Evolutionary conservation across 2,329 filamentous ascomycete species (phyloP).

Genomic region (Colletotrichum limetticola): DNA sequence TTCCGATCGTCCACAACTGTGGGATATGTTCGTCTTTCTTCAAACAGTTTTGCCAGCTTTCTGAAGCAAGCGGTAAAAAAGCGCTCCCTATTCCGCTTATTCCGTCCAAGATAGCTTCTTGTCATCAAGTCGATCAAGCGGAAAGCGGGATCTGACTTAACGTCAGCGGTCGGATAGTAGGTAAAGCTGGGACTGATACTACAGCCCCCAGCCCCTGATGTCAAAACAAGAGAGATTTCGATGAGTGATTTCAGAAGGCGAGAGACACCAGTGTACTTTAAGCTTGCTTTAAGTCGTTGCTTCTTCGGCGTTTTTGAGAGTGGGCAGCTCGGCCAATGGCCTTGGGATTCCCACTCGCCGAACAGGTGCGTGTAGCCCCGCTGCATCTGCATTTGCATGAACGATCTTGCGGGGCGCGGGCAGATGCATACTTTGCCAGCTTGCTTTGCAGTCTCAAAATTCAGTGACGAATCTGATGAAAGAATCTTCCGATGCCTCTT

Average conservation of each 20-base stretch:
- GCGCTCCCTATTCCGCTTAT: too few species aligned
- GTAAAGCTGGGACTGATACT: not conserved
- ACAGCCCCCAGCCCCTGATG: not conserved
- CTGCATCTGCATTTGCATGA: not conserved
- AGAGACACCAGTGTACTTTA: not conserved
- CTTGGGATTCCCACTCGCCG: not conserved
- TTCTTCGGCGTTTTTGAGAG: not conserved
- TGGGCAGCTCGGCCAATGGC: not conserved
- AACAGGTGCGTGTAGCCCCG: not conserved
- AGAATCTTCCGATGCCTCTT: too few species aligned
- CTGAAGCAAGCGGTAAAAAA: not conserved
- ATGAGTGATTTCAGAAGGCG: not conserved
- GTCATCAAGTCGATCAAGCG: not conserved
- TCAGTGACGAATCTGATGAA: too few species aligned
- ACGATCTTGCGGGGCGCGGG: not conserved
- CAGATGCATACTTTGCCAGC: not conserved
- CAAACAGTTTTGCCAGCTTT: not conserved
- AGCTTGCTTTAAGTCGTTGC: not conserved
- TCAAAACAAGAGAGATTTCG: not conserved
- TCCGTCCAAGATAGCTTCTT: too few species aligned
- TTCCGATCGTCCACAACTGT: not conserved
- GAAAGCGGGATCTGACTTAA: not conserved
- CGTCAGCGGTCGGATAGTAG: not conserved
- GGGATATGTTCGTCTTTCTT: not conserved
- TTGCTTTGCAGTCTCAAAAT: too few species aligned